These are phyloP conservation scores for Serendipita sp. DNA, from an alignment of 768 basidiomycete genomes.

Conservation along the genomic window DNA sequence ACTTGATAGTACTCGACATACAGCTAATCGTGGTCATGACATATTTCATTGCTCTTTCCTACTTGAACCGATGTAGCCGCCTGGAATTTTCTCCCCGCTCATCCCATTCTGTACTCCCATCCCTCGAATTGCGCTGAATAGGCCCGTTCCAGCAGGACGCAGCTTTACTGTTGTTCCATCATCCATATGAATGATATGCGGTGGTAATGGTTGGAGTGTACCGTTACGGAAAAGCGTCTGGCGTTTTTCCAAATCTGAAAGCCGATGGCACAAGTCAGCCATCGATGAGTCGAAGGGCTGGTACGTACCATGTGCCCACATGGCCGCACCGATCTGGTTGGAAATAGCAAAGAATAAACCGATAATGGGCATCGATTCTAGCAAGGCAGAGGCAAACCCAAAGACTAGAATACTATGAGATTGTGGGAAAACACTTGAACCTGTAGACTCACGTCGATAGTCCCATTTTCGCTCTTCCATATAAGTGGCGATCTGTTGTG, in stretches of 20 bases:
- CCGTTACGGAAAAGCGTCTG: conserved; percentile 25
- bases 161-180: not conserved
- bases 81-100: not conserved
- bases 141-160: not conserved
- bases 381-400: conserved; percentile 67
- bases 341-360: conserved; percentile 74
- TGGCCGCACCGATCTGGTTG: conserved; percentile 80
- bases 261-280: conserved; percentile 15
- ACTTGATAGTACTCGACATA: too few relatives aligned
- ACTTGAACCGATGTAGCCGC: not conserved
- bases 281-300: not conserved
- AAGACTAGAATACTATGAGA: conserved; percentile 40
- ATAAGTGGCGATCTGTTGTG: conserved; percentile 52
- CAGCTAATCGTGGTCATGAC: not conserved
- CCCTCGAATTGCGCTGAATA: not conserved
- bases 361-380: conserved; percentile 68
- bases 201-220: conserved; percentile 20
- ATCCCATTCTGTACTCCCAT: conserved; percentile 3
- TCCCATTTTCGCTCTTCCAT: conserved; percentile 86
- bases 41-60: not conserved
- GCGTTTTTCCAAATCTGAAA: conserved; percentile 27
- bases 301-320: conserved; percentile 72
- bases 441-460: conserved; percentile 42
- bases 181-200: not conserved
- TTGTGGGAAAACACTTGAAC: not conserved